A percentile compares a stretch with the other conserved stretches of the same genome.
phyloP scores from a whole-genome alignment of 805 yeast species.

The Candida peoriensis region DNA sequence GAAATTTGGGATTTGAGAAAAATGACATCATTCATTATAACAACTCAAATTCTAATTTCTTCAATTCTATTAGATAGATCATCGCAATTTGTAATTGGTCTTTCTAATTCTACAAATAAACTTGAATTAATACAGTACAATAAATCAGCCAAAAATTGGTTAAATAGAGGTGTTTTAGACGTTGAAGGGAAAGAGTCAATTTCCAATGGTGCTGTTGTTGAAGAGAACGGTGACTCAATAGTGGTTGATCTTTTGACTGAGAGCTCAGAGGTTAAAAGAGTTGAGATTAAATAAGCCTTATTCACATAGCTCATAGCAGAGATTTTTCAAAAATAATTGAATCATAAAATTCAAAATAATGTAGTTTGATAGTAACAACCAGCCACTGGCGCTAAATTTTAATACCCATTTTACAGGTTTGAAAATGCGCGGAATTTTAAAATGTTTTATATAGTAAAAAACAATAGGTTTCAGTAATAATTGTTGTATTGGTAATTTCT shows the following conservation, averaged over 20 bases:
- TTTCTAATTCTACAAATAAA: slow-evolving; percentile 3
- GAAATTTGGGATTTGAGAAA: slow-evolving; percentile 49
- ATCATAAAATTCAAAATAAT: too few relatives aligned
- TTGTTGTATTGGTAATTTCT: too few relatives aligned
- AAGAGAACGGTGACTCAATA: slow-evolving; percentile 6
- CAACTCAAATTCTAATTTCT: slow-evolving; percentile 4
- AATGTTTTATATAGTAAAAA: too few relatives aligned
- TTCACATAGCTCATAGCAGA: neutral
- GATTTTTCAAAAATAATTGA: too few relatives aligned
- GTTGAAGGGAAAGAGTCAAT: slow-evolving; percentile 11
- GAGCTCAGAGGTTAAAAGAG: slow-evolving; percentile 4
- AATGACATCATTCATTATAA: slow-evolving; percentile 10
- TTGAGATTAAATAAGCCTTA: neutral
- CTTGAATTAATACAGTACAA: slow-evolving; percentile 17
- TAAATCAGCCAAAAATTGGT: slow-evolving; percentile 19
- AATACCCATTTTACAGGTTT: too few relatives aligned
- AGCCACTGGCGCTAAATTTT: too few relatives aligned
- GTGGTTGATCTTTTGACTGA: slow-evolving; percentile 2
- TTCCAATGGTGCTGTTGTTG: slow-evolving; percentile 13
- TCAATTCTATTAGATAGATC: slow-evolving; percentile 20
- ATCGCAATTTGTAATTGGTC: slow-evolving; percentile 15
- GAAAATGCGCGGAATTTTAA: too few relatives aligned
- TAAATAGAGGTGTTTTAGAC: slow-evolving; percentile 5
- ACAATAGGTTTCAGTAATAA: too few relatives aligned
- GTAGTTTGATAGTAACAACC: too few relatives aligned